These are phyloP conservation scores for Ilyonectria robusta DNA, from an alignment of 2,329 filamentous ascomycete genomes.

Conservation along the genomic window DNA sequence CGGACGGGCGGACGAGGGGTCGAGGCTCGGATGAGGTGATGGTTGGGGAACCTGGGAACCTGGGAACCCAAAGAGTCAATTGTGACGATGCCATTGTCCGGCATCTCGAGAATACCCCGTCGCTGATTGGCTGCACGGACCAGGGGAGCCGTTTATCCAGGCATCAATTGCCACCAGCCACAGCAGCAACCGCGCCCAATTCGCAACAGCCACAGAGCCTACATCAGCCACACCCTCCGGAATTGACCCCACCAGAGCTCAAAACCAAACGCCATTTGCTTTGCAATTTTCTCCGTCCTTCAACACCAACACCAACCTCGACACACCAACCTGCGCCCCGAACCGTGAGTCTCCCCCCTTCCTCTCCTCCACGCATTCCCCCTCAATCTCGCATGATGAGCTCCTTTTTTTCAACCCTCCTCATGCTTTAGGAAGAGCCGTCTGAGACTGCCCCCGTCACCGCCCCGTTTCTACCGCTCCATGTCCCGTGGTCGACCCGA, in stretches of 20 bases:
- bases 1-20: too few relatives aligned
- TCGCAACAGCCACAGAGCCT: slow-evolving; percentile 2
- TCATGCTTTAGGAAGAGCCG: slow-evolving; percentile 61
- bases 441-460: slow-evolving; percentile 58
- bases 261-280: slow-evolving; percentile 35
- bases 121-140: slow-evolving; percentile 31
- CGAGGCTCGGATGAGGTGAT: slow-evolving; percentile 26
- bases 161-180: background rate
- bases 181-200: background rate
- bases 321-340: background rate
- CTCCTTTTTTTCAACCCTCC: slow-evolving; percentile 56
- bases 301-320: slow-evolving; percentile 19
- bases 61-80: slow-evolving; percentile 4
- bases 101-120: slow-evolving; percentile 24
- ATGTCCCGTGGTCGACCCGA: slow-evolving; percentile 39
- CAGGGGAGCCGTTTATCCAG: slow-evolving; percentile 17
- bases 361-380: background rate
- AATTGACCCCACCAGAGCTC: slow-evolving; percentile 28
- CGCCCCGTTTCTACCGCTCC: slow-evolving; percentile 26
- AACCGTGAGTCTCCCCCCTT: slow-evolving; percentile 8
- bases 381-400: slow-evolving; percentile 57
- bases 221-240: slow-evolving; percentile 2
- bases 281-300: slow-evolving; percentile 39
- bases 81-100: slow-evolving; percentile 15
- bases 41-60: slow-evolving; percentile 7